Percentiles rank a stretch among this genome's conserved stretches.
phyloP scores from a whole-genome alignment of 2,329 filamentous ascomycete genomes.

The Claviceps citrina region DNA sequence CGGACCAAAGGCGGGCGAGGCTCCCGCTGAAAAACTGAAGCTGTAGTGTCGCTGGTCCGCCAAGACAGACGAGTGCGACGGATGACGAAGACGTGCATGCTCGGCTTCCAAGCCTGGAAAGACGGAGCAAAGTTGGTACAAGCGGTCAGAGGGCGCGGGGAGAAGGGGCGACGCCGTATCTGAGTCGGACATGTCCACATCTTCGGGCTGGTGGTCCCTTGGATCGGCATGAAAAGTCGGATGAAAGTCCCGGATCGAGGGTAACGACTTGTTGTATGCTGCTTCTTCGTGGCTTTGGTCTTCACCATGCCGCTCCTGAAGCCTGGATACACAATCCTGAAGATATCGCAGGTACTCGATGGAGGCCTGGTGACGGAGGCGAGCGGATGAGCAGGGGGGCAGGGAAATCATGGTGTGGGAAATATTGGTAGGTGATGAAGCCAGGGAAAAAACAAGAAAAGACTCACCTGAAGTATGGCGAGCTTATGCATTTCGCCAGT shows the following conservation, averaged over 20 bases:
- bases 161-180: slow-evolving; percentile 33
- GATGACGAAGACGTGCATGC: slow-evolving; percentile 28
- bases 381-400: too few species aligned
- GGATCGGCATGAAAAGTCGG: slow-evolving; percentile 25
- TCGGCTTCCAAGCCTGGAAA: slow-evolving; percentile 37
- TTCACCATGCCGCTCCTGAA: slow-evolving; percentile 46
- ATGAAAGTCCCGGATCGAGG: slow-evolving; percentile 24
- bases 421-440: neutral
- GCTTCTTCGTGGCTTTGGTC: slow-evolving; percentile 15
- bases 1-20: slow-evolving; percentile 44
- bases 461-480: slow-evolving; percentile 72
- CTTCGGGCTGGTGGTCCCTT: slow-evolving; percentile 15
- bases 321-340: slow-evolving; percentile 68
- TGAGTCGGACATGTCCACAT: slow-evolving; percentile 48
- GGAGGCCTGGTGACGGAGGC: slow-evolving; percentile 56
- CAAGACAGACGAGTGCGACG: slow-evolving; percentile 39
- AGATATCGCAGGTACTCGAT: slow-evolving; percentile 95
- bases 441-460: neutral
- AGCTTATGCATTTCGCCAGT: slow-evolving; percentile 97
- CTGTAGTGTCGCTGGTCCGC: slow-evolving; percentile 36
- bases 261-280: slow-evolving; percentile 16
- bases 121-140: slow-evolving; percentile 28
- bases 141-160: slow-evolving; percentile 18
- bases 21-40: slow-evolving; percentile 32
- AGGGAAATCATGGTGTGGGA: too few species aligned